Percentiles rank a stretch among this genome's conserved stretches.
Conservation (phyloP, 2,329 filamentous ascomycete genomes). For the Botrytis galanthina region DNA sequence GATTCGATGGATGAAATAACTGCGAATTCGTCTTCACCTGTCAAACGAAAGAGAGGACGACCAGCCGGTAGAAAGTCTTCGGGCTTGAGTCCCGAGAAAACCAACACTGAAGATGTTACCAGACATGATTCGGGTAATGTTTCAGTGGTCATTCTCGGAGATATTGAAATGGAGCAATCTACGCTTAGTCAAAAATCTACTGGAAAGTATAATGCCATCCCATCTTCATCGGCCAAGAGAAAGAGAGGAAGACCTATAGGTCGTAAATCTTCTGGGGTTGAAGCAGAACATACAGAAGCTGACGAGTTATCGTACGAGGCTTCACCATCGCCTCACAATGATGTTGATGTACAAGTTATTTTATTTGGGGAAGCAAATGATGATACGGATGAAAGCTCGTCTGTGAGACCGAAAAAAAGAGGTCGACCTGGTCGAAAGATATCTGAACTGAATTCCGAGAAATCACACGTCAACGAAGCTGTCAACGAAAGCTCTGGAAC, state of each 20-base stretch:
- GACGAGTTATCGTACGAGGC: neutral
- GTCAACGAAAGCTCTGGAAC: neutral
- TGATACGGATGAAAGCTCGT: neutral
- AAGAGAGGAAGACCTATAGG: slow-evolving; percentile 5
- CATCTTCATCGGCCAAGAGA: neutral
- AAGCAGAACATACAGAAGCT: neutral
- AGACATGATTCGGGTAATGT: neutral
- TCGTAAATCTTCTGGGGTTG: neutral
- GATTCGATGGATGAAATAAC: neutral
- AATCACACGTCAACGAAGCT: neutral
- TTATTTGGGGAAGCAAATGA: neutral
- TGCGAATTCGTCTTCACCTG: neutral
- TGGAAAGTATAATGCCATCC: neutral
- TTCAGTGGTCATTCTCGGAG: neutral
- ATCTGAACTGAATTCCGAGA: neutral
- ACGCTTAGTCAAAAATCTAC: neutral
- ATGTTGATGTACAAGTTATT: neutral
- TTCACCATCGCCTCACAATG: neutral
- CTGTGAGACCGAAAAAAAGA: neutral
- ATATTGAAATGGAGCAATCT: neutral
- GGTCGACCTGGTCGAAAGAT: neutral
- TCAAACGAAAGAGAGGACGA: neutral
- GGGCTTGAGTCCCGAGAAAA: neutral
- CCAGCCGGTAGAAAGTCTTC: neutral
- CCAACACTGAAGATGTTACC: neutral